Evolutionary conservation across 768 basidiomycete genomes (phyloP), one percentile per base, ranked within the genome.

Genomic region (Tylopilus vinaceipallidus): DNA sequence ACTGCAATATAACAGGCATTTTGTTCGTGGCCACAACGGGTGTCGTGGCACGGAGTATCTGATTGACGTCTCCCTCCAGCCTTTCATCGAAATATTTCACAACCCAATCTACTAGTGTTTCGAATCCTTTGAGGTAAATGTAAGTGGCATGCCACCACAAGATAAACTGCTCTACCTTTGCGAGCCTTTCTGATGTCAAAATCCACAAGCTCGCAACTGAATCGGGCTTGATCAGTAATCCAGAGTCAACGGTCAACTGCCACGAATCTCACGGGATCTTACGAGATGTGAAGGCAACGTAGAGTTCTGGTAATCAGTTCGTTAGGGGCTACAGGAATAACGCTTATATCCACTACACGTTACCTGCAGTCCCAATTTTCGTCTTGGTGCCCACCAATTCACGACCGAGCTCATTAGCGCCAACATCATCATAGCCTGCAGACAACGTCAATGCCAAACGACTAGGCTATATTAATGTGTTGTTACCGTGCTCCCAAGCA

Each of bases 1-100:
- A 83, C 72, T 95, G 86, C 42, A 95, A 71, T 36, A 95, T 84
- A 26, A 97, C 61, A 9, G 93, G 93, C 80, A 91, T 84, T 57
- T 78, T 82, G 19, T 79, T 67, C 0, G 88, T 85, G 23, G 73
- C 63, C 10, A 73, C 57, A 8, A 94, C 75, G 4, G 83, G 74
- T 0, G 75, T 71, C 2, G 77, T 75, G 1, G 66, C 69, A 37
- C 73, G 73, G 49, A 89, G 71, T 13, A 73, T 75, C 37, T 85
- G 78, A 42, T 82, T 76, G 33, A 81, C 65, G 26, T 75, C 75
- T 30, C 60, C 61, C 3, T 71, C 61, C 50, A 37, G 50, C 50
- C 63, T 51, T 68, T 66, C 57, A 16, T 70, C 68, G 60, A 95
- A 95, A 62, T 95, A 90, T 33, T 79, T 66, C 29, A 84, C 76